A percentile compares a stretch with the other conserved stretches of the same genome.
These are phyloP conservation scores for Teunomyces cretensis DNA, from an alignment of 805 yeast species.

Conservation along the genomic window DNA sequence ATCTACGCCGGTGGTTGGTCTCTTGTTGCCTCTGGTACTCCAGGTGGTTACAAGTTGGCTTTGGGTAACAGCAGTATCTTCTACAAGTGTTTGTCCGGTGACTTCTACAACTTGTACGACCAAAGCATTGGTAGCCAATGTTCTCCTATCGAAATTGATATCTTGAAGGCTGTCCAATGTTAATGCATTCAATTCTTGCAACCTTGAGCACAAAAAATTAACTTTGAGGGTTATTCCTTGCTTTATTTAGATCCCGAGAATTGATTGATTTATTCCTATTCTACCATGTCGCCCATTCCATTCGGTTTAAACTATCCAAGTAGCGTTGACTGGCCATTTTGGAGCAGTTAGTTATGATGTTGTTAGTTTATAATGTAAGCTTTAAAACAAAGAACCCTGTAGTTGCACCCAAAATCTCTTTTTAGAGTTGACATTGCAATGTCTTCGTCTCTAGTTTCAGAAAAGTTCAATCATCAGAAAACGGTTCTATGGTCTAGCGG, in stretches of 20 bases:
- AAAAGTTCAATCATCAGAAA: conserved; percentile 1
- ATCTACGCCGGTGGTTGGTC: conserved; percentile 32
- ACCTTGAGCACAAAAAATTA: background rate
- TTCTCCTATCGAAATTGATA: conserved; percentile 26
- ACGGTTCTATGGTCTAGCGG: conserved; percentile 20
- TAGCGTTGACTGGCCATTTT: no score
- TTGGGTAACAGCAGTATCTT: conserved; percentile 60
- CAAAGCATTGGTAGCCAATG: conserved; percentile 61
- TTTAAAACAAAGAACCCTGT: background rate
- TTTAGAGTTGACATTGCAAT: no score
- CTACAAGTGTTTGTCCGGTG: conserved; percentile 75
- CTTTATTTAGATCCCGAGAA: conserved; percentile 1
- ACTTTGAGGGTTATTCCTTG: conserved; percentile 1
- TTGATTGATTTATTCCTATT: background rate
- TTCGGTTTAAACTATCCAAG: background rate
- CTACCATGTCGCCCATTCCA: background rate
- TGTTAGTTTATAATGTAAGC: conserved; percentile 1
- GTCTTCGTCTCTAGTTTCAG: no score
- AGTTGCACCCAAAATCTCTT: background rate
- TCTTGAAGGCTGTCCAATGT: conserved; percentile 15
- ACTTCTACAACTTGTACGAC: conserved; percentile 77
- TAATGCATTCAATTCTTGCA: conserved; percentile 4
- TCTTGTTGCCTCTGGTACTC: conserved; percentile 13
- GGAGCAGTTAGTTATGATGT: background rate
- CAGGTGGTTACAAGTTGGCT: conserved; percentile 58